phyloP scores from a whole-genome alignment of 208 protist species.

The Leishmania mexicana region DNA sequence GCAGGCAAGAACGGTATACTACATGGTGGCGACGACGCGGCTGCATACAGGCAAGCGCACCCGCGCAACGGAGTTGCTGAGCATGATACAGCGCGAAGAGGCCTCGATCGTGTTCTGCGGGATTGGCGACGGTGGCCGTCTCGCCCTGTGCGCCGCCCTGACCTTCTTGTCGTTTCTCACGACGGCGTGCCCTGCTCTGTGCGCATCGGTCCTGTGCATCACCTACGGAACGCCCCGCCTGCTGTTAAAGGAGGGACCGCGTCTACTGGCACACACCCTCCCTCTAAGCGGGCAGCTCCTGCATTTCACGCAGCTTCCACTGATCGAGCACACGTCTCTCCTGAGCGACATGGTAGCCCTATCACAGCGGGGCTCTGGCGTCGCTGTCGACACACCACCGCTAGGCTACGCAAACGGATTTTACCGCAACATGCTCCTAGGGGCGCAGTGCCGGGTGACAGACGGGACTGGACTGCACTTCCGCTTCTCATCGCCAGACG shows the following conservation, averaged over 20 bases:
- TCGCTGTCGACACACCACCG: background rate
- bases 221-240: slow-evolving; percentile 49
- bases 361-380: slow-evolving; percentile 8
- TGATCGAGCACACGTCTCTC: background rate
- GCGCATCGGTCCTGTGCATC: slow-evolving; percentile 51
- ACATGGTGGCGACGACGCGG: slow-evolving; percentile 20
- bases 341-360: background rate
- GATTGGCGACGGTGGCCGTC: slow-evolving; percentile 42
- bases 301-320: slow-evolving; percentile 29
- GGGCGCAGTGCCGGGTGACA: slow-evolving; percentile 1
- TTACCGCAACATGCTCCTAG: slow-evolving; percentile 29
- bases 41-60: slow-evolving; percentile 19
- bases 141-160: slow-evolving; percentile 40
- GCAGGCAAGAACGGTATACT: slow-evolving; percentile 15
- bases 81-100: slow-evolving; percentile 29
- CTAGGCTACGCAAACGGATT: slow-evolving; percentile 26
- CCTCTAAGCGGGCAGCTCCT: slow-evolving; percentile 50
- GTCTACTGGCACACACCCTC: slow-evolving; percentile 38
- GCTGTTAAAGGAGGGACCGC: slow-evolving; percentile 32
- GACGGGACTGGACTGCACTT: slow-evolving; percentile 3
- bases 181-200: slow-evolving; percentile 13
- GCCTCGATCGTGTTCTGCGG: slow-evolving; percentile 61
- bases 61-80: slow-evolving; percentile 24
- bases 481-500: background rate
- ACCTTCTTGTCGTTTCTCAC: slow-evolving; percentile 40